Percentiles rank a stretch among this genome's conserved stretches.
Evolutionary conservation across 2,329 filamentous ascomycete species (phyloP).

Genomic region (Cladosporium sp.): DNA sequence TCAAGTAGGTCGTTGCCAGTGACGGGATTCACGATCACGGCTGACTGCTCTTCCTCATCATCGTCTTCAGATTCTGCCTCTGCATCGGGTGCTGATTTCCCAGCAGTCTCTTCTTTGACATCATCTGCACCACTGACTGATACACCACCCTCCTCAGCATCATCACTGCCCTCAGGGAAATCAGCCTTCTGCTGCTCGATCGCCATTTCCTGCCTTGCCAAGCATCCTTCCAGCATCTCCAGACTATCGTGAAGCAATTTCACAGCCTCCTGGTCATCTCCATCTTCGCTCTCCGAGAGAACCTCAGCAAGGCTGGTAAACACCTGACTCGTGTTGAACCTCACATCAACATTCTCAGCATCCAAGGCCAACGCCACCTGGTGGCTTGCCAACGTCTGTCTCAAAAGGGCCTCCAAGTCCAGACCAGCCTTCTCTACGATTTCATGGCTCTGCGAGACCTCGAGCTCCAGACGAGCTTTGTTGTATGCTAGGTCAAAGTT

Average conservation of each 20-base stretch:
- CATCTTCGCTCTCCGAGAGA: slow-evolving; percentile 50
- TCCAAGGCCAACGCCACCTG: slow-evolving; percentile 57
- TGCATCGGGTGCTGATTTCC: slow-evolving; percentile 24
- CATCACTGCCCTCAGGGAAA: slow-evolving; percentile 24
- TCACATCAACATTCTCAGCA: slow-evolving; percentile 60
- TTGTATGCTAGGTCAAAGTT: slow-evolving; percentile 73
- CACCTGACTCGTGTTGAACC: slow-evolving; percentile 70
- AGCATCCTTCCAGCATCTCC: slow-evolving; percentile 53
- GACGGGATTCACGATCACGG: slow-evolving; percentile 62
- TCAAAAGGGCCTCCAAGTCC: slow-evolving; percentile 51
- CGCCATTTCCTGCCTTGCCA: slow-evolving; percentile 42
- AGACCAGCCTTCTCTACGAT: slow-evolving; percentile 57
- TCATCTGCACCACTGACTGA: slow-evolving; percentile 22
- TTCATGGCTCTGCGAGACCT: slow-evolving; percentile 63
- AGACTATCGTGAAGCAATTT: slow-evolving; percentile 57
- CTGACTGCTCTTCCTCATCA: slow-evolving; percentile 55
- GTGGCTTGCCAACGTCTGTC: slow-evolving; percentile 61
- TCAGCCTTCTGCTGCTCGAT: slow-evolving; percentile 38
- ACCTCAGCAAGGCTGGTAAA: slow-evolving; percentile 63
- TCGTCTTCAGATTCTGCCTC: slow-evolving; percentile 18
- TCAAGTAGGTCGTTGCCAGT: slow-evolving; percentile 63
- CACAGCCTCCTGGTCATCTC: slow-evolving; percentile 44
- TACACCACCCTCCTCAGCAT: slow-evolving; percentile 14
- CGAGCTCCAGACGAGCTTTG: slow-evolving; percentile 68
- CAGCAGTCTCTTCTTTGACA: slow-evolving; percentile 31